These are phyloP conservation scores for Chaetomium strumarium DNA, from an alignment of 2,329 filamentous ascomycete species.

Conservation along the genomic window DNA sequence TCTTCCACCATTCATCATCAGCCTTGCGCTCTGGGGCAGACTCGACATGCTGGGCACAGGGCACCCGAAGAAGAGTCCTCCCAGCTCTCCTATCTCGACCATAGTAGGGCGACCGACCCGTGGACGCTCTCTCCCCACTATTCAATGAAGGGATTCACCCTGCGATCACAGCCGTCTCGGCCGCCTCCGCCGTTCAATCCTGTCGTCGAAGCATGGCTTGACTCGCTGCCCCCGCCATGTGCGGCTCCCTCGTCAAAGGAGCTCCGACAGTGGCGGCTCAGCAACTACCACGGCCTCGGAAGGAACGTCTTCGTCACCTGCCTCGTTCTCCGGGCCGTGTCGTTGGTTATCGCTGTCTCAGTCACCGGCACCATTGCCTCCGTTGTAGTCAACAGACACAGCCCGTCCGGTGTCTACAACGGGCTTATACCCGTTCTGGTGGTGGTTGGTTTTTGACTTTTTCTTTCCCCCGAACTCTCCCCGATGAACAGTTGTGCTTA, in stretches of 20 bases:
- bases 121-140: background rate
- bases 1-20: background rate
- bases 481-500: background rate
- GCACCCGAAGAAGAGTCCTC: background rate
- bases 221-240: slow-evolving; percentile 12
- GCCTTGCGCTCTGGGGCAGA: background rate
- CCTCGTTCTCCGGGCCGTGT: slow-evolving; percentile 11
- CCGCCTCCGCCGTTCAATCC: slow-evolving; percentile 14
- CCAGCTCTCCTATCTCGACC: slow-evolving; percentile 3
- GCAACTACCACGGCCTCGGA: slow-evolving; percentile 5
- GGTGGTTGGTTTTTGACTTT: slow-evolving; percentile 9
- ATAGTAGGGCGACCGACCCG: slow-evolving; percentile 1
- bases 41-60: slow-evolving; percentile 12
- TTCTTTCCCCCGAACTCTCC: background rate
- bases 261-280: slow-evolving; percentile 16
- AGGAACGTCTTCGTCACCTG: slow-evolving; percentile 14
- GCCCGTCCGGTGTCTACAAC: background rate
- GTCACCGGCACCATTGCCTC: slow-evolving; percentile 7
- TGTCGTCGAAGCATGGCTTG: slow-evolving; percentile 20
- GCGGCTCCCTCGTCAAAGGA: slow-evolving; percentile 10
- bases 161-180: slow-evolving; percentile 14
- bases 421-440: slow-evolving; percentile 12
- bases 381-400: background rate
- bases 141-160: slow-evolving; percentile 10
- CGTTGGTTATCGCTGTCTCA: slow-evolving; percentile 7